Base-by-base conservation (phyloP, 352 stramenopile species). In the Pythium myriotylum region DNA sequence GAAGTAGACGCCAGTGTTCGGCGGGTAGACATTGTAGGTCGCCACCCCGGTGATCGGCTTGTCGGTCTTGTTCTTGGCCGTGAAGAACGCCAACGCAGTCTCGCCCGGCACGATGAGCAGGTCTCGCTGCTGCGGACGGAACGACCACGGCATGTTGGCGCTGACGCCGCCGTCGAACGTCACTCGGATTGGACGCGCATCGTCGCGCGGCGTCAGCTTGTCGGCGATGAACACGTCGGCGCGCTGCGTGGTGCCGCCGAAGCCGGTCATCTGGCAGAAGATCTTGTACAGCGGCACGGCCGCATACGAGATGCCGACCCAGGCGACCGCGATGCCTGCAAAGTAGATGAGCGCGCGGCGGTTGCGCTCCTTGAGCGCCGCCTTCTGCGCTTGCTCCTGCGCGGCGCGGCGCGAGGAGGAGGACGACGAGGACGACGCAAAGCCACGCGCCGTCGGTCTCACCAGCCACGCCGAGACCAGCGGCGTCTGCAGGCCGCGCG, bases 11-110 rank as follows among this genome's bases (percentile, higher is more conserved):
- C 97, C 79, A 7, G 89, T 84, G 56, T 98, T 97, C 24, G 96
- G 95, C 33, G 97, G 97, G 68, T 98, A 97, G 51, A 99, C 97
- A 76, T 99, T 99, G 84, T 99, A 99, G 24, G 97, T 99, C n/a
- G 96, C 96, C 24, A 99, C 97, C 53, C 97, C 97, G 32, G 97
- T 99, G 56, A 99, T 98, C 23, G 97, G 84, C 72, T 98, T 97
- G 70, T 98, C 85, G 12, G 88, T 97, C 62, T 97, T 94, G 80
- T 99, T 99, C 55, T 92, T 98, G 19, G 96, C 97, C 47, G 94
- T 99, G 84, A 98, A 99, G 75, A 99, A 99, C 10, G 91, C 95
- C 20, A 99, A 76, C n/a, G 97, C 97, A 4, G 97, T 99, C 84
- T 99, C 97, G 35, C 97, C 97, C 0, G 97, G 97, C 24, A 99